Base-by-base conservation (phyloP, 805 yeast genomes). In the Scheffersomyces lignosus region DNA sequence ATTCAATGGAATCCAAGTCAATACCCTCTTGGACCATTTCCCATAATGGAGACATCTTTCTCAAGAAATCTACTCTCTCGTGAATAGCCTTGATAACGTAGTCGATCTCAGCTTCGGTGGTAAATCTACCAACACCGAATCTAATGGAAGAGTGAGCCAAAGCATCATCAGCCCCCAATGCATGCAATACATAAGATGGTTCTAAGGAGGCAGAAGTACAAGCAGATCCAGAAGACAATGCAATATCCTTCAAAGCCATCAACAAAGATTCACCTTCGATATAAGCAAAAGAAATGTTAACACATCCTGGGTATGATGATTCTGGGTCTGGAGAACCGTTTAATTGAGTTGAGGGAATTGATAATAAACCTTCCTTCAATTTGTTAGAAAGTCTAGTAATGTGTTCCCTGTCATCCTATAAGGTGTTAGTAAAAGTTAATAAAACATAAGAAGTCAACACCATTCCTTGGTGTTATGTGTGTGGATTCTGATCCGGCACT, bases 1-100 rank as follows among this genome's bases (percentile, higher is more conserved):
- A 93, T 70, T 93, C 95, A 54, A 93, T 93, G 23, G 95, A 77
- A 56, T 84, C 78, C 61, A 93, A 73, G 59, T 93, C 99, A 54
- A 93, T 91, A 49, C 99, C 99, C 49, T 93, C 98, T 66, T 93
- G 96, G 40, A 88, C 96, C 98, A 93, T 90, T 70, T 93, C 99
- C 98, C 98, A 93, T 53, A 93, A 73, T 33, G 99, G 99, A 40
- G 93, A 81, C 66, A 93, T 74, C 56, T 89, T 91, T 66, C 99
- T 80, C 59, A 93, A 76, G 66, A 88, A 88, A 46, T 81, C 83
- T 37, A 93, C 98, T 64, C 97, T 80, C 60, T 87, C 90, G 38
- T 79, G 73, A 40, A 93, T 87, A 10, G 96, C 96, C 41, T 83
- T 72, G 47, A 93, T 75, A 33, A 93, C 99, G 58, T 90, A 93